Conservation (phyloP, 768 basidiomycete species). For the Rhodotorula kratochvilovae region DNA sequence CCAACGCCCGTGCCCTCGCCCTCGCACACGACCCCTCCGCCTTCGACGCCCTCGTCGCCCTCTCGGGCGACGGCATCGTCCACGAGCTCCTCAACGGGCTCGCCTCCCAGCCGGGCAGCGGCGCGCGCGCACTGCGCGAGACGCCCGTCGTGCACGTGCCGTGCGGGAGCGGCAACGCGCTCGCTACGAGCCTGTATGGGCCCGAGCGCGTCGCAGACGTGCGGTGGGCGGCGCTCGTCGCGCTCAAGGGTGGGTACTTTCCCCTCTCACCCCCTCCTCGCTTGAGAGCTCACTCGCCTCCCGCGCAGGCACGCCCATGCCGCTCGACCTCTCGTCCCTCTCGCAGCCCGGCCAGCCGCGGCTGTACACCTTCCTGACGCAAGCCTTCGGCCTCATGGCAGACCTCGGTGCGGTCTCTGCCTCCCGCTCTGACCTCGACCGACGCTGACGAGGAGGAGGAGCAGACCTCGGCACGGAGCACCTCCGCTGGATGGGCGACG, state of each 20-base stretch:
- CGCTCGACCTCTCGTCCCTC: slow-evolving; percentile 72
- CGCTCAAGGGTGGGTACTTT: slow-evolving; percentile 67
- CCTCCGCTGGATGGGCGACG: slow-evolving; percentile 69
- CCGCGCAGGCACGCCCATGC: slow-evolving; percentile 68
- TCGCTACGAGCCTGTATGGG: slow-evolving; percentile 20
- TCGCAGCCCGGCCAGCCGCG: slow-evolving; percentile 55
- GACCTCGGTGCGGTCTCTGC: slow-evolving; percentile 58
- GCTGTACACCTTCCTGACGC: slow-evolving; percentile 74
- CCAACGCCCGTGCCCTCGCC: slow-evolving; percentile 65
- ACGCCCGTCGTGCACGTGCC: slow-evolving; percentile 73
- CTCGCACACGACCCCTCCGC: slow-evolving; percentile 55
- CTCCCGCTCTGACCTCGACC: neutral
- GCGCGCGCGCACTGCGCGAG: slow-evolving; percentile 42
- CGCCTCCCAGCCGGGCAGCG: slow-evolving; percentile 58
- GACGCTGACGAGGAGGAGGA: neutral
- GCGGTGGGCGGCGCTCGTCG: slow-evolving; percentile 62
- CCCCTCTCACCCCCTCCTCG: slow-evolving; percentile 40
- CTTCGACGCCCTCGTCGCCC: slow-evolving; percentile 66
- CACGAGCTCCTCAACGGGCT: slow-evolving; percentile 83
- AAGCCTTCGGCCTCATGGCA: slow-evolving; percentile 76
- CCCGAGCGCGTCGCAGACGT: slow-evolving; percentile 5
- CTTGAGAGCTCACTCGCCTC: neutral
- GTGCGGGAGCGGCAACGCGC: slow-evolving; percentile 47
- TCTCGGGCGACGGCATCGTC: slow-evolving; percentile 79
- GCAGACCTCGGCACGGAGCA: slow-evolving; percentile 59